Evolutionary conservation across 768 basidiomycete genomes (phyloP).

Genomic region (Tephrocybe rancida): DNA sequence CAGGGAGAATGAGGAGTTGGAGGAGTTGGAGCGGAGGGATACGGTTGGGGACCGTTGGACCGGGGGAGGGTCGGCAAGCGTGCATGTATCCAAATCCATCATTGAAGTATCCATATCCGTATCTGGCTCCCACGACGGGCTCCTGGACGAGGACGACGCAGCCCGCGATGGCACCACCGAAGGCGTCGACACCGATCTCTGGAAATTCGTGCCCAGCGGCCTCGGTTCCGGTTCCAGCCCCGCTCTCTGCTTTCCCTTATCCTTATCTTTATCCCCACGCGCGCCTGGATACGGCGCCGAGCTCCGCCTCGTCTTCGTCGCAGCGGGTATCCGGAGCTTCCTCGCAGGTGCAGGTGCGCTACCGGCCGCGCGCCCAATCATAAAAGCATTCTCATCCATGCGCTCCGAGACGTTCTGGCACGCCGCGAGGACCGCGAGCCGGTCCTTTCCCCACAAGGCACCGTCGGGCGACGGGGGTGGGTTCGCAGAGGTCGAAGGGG

Average conservation of each 20-base stretch:
- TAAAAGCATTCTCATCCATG: constrained; percentile 30
- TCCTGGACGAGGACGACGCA: constrained; percentile 3
- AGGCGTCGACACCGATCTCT: background rate
- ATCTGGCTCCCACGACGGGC: too few relatives aligned
- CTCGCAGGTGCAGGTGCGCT: too few relatives aligned
- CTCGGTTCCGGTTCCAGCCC: background rate
- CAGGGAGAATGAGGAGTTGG: background rate
- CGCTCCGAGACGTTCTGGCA: constrained; percentile 37
- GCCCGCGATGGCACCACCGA: background rate
- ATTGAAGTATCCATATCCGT: constrained; percentile 6
- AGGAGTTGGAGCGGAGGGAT: background rate
- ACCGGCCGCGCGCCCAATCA: constrained; percentile 11
- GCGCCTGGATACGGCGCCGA: background rate
- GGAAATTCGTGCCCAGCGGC: background rate
- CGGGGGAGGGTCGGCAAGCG: background rate
- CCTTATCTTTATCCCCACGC: constrained; percentile 2
- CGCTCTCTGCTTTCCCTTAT: constrained; percentile 13
- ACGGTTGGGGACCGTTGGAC: background rate
- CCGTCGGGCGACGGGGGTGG: constrained; percentile 17
- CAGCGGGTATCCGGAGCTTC: background rate
- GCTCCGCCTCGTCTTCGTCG: constrained; percentile 1
- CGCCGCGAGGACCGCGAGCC: constrained; percentile 26
- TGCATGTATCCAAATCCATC: constrained; percentile 8
- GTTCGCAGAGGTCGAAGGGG: background rate
- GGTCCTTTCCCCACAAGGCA: constrained; percentile 16